Conservation (phyloP, 305 asterid genomes). For the Fraxinus greggii region DNA sequence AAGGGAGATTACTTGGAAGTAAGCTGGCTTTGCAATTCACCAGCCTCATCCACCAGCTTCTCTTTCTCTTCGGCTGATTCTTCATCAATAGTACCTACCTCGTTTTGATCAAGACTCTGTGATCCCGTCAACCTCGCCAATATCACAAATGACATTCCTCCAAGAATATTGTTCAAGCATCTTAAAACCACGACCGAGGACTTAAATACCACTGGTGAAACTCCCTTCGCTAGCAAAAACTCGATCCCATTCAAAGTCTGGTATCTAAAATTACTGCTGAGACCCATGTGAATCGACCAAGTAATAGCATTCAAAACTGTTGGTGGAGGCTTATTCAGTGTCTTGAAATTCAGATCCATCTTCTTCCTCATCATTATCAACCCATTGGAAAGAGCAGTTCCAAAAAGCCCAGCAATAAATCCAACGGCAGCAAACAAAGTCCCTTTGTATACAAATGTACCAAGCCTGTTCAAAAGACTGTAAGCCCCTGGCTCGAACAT, state of each 20-base stretch:
- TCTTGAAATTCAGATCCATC: slow-evolving; percentile 45
- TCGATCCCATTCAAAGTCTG: slow-evolving; percentile 46
- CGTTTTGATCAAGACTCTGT: slow-evolving; percentile 27
- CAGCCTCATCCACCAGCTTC: slow-evolving; percentile 15
- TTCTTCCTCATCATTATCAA: slow-evolving; percentile 40
- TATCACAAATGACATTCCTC: slow-evolving; percentile 51
- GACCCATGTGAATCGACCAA: slow-evolving; percentile 52
- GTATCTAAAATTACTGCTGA: slow-evolving; percentile 46
- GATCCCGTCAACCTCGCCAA: slow-evolving; percentile 52
- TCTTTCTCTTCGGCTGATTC: slow-evolving; percentile 10
- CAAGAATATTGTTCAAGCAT: slow-evolving; percentile 43
- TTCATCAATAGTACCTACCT: slow-evolving; percentile 19
- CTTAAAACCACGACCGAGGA: slow-evolving; percentile 38
- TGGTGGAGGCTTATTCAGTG: slow-evolving; percentile 46
- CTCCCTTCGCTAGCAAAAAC: slow-evolving; percentile 38
- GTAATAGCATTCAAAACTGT: slow-evolving; percentile 42
- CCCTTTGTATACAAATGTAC: slow-evolving; percentile 47
- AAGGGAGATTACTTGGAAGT: slow-evolving; percentile 4
- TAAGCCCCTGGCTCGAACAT: slow-evolving; percentile 51
- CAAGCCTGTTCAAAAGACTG: slow-evolving; percentile 28
- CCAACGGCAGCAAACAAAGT: slow-evolving; percentile 41
- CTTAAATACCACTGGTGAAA: slow-evolving; percentile 36
- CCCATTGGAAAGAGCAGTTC: slow-evolving; percentile 47
- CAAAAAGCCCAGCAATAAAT: slow-evolving; percentile 46
- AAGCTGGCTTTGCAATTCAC: slow-evolving; percentile 5